Base-by-base conservation (phyloP, 768 basidiomycete genomes). In the Boletus rubropictus region DNA sequence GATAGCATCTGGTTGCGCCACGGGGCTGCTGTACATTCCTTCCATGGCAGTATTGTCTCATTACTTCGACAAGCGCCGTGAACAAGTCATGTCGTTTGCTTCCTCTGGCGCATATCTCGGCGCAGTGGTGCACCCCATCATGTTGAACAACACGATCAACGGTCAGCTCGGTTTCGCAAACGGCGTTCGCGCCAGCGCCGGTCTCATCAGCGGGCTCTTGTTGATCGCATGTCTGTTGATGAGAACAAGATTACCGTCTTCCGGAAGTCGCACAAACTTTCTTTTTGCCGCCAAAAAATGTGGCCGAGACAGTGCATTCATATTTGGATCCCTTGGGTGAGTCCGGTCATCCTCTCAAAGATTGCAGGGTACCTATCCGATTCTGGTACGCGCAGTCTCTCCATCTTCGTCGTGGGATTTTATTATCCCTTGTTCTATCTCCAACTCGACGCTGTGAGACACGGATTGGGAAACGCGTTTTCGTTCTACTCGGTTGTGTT, bases 341-440 rank as follows among this genome's bases (percentile, higher is more conserved):
- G 56, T 48, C 22, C 8, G 14, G 1, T 17, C 5, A 6, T 28
- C 7, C 3, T 3, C 17, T 39, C 27, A 6, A 33, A 11, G 24
- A 11, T 9, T 3, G 5, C 24, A 11, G 22, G 9, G 4, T 24
- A 11, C 28, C 28, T 14, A 22, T 28, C 22, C 47, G 36, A 51
- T 44, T 20, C 28, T 1, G 4, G 24, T 5, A 1, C 14, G 8
- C n/a, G 15, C 15, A 68, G 64, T 4, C 50, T 65, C 33, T 21
- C 57, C 8, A 48, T 72, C 27, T 69, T 68, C 20, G 57, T 72
- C 18, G 50, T 69, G 4, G 77, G 73, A 1, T 60, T 79, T 32
- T 81, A 74, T 54, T 78, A 75, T 47, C 79, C 80, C 1, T 64
- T 80, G 22, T 82, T 80, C 63, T 83, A 79, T 56, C 62, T 84